Evolutionary conservation across 768 basidiomycete genomes (phyloP).

Genomic region (Tricholoma hemisulphureum): DNA sequence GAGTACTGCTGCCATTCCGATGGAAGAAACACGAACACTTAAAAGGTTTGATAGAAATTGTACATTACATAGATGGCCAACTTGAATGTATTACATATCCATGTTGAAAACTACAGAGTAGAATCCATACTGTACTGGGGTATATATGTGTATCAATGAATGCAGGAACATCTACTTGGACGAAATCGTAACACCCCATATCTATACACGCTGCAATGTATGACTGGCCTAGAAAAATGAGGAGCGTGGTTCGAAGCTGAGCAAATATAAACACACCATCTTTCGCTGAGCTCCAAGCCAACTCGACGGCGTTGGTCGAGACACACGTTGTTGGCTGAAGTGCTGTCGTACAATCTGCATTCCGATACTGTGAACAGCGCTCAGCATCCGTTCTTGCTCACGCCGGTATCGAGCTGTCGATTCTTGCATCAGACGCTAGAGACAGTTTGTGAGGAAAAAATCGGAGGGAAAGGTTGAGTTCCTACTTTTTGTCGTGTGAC

Average conservation of each 20-base stretch:
- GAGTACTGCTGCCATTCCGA: conserved; percentile 18
- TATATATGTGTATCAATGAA: background rate
- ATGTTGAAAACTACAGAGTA: no score
- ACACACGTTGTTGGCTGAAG: conserved; percentile 46
- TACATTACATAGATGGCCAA: background rate
- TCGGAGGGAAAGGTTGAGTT: background rate
- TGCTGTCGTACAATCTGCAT: conserved; percentile 64
- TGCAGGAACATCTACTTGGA: background rate
- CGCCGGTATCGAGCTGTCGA: conserved; percentile 59
- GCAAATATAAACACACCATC: conserved; percentile 28
- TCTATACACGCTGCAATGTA: conserved; percentile 15
- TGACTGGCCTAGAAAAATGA: conserved; percentile 13
- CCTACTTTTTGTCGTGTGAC: conserved; percentile 54
- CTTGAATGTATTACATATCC: no score
- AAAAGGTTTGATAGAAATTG: background rate
- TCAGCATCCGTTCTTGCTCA: conserved; percentile 82
- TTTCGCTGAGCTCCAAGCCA: conserved; percentile 73
- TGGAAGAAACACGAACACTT: background rate
- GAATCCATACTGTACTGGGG: no score
- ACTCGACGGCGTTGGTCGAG: conserved; percentile 51
- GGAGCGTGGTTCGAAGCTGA: background rate
- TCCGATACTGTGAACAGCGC: conserved; percentile 68
- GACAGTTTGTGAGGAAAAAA: background rate
- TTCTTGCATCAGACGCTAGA: conserved; percentile 51
- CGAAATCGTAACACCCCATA: background rate